Evolutionary conservation across 179 eudicot species (phyloP).

Genomic region (Heliamphora pulchella): DNA sequence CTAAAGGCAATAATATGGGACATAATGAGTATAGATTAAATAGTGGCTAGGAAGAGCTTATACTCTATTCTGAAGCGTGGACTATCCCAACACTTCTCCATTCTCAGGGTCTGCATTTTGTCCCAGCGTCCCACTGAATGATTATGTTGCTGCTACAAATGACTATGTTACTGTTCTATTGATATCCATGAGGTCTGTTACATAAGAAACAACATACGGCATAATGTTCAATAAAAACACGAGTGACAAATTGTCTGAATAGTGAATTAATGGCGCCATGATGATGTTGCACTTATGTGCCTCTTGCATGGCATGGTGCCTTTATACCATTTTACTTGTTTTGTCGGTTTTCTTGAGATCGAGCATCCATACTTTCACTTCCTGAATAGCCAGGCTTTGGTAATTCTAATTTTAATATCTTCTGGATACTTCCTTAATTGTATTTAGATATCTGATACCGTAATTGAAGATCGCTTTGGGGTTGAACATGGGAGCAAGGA

Average conservation of each 20-base stretch:
- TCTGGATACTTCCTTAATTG: slow-evolving; percentile 31
- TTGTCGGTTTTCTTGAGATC: not conserved
- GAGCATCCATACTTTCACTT: not conserved
- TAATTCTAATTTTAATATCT: not conserved
- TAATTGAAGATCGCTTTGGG: slow-evolving; percentile 93
- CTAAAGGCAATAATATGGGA: not conserved
- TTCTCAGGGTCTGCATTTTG: too few relatives aligned
- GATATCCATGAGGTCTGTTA: not conserved
- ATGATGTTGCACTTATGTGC: slow-evolving; percentile 4
- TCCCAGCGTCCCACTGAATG: too few relatives aligned
- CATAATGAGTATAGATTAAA: not conserved
- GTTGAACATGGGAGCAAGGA: slow-evolving; percentile 83
- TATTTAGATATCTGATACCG: slow-evolving; percentile 87
- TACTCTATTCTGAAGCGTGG: not conserved
- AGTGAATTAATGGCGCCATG: not conserved
- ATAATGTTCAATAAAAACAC: not conserved
- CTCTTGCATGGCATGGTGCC: not conserved
- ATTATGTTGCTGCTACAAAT: too few relatives aligned
- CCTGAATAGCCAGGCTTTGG: not conserved
- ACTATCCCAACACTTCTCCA: too few relatives aligned
- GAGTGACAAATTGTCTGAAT: not conserved
- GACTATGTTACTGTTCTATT: too few relatives aligned
- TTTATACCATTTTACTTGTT: not conserved
- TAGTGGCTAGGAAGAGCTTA: not conserved
- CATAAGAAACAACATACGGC: not conserved